Evolutionary conservation across 2,329 filamentous ascomycete species (phyloP), one percentile per base, ranked within the genome.

Genomic region (Pseudogymnoascus sp.): DNA sequence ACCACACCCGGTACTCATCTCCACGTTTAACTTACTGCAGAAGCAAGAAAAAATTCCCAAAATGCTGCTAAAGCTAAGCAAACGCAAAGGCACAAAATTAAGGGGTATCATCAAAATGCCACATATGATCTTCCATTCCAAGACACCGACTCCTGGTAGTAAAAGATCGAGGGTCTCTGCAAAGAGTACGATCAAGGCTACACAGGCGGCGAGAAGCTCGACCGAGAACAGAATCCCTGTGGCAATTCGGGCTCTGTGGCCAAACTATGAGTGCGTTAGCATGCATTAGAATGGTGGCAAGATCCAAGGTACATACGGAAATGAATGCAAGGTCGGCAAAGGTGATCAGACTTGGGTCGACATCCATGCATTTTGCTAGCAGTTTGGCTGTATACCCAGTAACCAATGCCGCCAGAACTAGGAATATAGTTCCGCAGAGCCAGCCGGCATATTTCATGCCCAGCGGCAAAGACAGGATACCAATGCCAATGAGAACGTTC

Each of bases 321-420:
- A 96, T 88, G 71, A 89, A 97, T 1, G 93, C 94, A 58, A 97
- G 79, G 72, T 97, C 93, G 35, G 92, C 94, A 74, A 97, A 97
- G 2, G 93, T 97, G 69, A 97, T 92, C 66, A 97, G 84, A 60
- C 85, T 90, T 64, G 83, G 83, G 75, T 97, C 91, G 21, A 91
- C 83, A 68, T 96, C 88, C 78, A 97, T 87, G 74, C 93, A 97
- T 74, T 89, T 93, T 29, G 91, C 89, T 37, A 97, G 80, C 11
- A 97, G 77, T 68, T 85, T 89, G 11, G 91, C 92, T 0, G 94
- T 97, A 74, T 97, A 96, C 10, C 83, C 83, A 0, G 94, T 97
- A 19, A 89, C 84, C 4, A 83, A 72, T 6, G 91, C 92, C 21
- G 89, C 88, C 59, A 91, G 84, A 11, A 85, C 75, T 62, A 97